Base-by-base conservation (phyloP, 352 stramenopile species). In the Globisporangium acanthophoron region DNA sequence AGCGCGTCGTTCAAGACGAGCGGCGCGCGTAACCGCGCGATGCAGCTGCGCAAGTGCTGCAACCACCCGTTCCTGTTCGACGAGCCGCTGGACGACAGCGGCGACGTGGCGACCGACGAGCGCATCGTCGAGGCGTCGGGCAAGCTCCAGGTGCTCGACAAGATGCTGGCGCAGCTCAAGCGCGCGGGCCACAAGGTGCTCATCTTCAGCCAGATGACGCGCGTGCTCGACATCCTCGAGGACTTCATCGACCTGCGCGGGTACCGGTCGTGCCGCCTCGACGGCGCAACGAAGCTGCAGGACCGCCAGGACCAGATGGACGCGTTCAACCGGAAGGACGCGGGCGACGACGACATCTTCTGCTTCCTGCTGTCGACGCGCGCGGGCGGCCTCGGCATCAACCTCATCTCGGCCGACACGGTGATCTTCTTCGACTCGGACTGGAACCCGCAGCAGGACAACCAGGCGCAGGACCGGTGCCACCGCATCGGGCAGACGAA, bases 81-180 rank as follows among this genome's bases (percentile, higher is more conserved):
- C 57, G 83, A 93, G 52, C 77, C 80, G 9, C 74, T 78, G 35
- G 73, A 85, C 33, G 72, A 66, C 15, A 75, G 52, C 15, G 83
- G 83, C 31, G 58, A 78, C 4, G 57, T 88, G 44, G 41, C 73
- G 29, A 90, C 76, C 33, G 94, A 80, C 96, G 88, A 97, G 45
- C 74, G 78, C 11, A 71, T 99, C 5, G 87, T 99, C 5, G 74
- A 93, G 54, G 74, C 84, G 21, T 98, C 94, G 15, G 98, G 97
- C 27, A 99, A 99, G 74, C 81, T 99, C 48, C 76, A 98, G n/a
- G 75, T 99, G 13, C 72, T 99, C 29, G 97, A 99, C 68, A 98
- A 97, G 60, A 93, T 99, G 64, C 86, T 99, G 4, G 79, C 81
- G 5, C 76, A 90, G 44, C 82, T 99, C 24, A 96, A 98, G 66